Evolutionary conservation across 768 basidiomycete genomes (phyloP).

Genomic region (Steccherinum ochraceum): DNA sequence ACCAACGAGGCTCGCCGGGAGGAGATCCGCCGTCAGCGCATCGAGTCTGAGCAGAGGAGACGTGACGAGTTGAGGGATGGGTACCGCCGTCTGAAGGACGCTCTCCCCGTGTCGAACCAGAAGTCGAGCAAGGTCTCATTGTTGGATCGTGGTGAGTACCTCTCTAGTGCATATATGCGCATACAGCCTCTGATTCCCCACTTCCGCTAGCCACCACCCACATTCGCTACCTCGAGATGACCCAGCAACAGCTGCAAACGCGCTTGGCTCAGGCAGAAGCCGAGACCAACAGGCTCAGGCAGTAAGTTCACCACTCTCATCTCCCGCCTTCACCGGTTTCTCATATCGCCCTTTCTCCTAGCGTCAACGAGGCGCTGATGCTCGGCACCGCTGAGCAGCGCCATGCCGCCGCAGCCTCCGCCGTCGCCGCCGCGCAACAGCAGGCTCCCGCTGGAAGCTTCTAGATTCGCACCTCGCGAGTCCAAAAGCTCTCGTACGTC

Average conservation of each 20-base stretch:
- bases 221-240: constrained; percentile 81
- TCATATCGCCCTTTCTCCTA: constrained; percentile 14
- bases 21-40: constrained; percentile 86
- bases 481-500: constrained; percentile 22
- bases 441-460: constrained; percentile 19
- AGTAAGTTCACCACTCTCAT: constrained; percentile 30
- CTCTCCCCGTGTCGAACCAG: constrained; percentile 85
- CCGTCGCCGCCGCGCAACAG: constrained; percentile 44
- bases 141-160: constrained; percentile 77
- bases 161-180: constrained; percentile 21
- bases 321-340: background rate
- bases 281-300: constrained; percentile 74
- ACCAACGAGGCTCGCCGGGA: constrained; percentile 72
- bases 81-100: constrained; percentile 86
- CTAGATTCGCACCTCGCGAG: constrained; percentile 20
- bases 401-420: constrained; percentile 52
- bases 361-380: constrained; percentile 87
- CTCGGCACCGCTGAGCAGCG: constrained; percentile 74
- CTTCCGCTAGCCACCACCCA: constrained; percentile 61
- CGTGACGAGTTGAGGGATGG: constrained; percentile 91
- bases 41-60: constrained; percentile 89
- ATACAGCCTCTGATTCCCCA: constrained; percentile 7
- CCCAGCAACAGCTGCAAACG: constrained; percentile 67
- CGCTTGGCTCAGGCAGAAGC: constrained; percentile 73
- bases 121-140: constrained; percentile 90